These are phyloP conservation scores for Saturnispora zaruensis DNA, from an alignment of 805 yeast species.

Conservation along the genomic window DNA sequence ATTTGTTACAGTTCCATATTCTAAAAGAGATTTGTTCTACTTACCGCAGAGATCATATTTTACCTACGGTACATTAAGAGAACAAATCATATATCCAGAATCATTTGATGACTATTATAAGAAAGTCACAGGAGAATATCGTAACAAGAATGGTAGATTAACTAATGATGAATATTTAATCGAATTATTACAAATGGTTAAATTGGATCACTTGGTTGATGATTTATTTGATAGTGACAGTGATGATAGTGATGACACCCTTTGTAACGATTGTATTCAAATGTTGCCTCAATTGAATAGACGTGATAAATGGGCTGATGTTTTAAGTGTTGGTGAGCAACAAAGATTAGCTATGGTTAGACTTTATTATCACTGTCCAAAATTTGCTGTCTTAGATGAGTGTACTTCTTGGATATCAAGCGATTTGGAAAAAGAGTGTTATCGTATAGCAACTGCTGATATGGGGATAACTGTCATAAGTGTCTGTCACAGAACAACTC, in stretches of 20 bases:
- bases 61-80: slow-evolving; percentile 70
- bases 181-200: slow-evolving; percentile 46
- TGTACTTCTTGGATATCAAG: slow-evolving; percentile 93
- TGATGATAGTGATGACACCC: slow-evolving; percentile 12
- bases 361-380: slow-evolving; percentile 82
- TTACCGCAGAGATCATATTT: slow-evolving; percentile 90
- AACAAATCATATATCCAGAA: slow-evolving; percentile 85
- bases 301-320: slow-evolving; percentile 79
- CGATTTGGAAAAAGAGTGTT: slow-evolving; percentile 84
- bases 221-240: slow-evolving; percentile 19
- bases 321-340: slow-evolving; percentile 83
- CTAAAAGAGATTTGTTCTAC: slow-evolving; percentile 66
- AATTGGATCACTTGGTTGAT: slow-evolving; percentile 49
- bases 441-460: slow-evolving; percentile 61
- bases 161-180: slow-evolving; percentile 43
- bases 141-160: slow-evolving; percentile 11
- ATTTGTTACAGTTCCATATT: slow-evolving; percentile 52
- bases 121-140: slow-evolving; percentile 28
- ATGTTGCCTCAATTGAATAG: slow-evolving; percentile 48
- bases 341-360: slow-evolving; percentile 92
- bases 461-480: slow-evolving; percentile 77
- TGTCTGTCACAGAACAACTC: slow-evolving; percentile 85
- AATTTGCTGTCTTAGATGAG: slow-evolving; percentile 91
- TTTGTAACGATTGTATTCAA: slow-evolving; percentile 7
- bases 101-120: slow-evolving; percentile 46